Evolutionary conservation across 2,329 filamentous ascomycete species (phyloP), one percentile per base, ranked within the genome.

Genomic region (Atkinsonella hypoxylon): DNA sequence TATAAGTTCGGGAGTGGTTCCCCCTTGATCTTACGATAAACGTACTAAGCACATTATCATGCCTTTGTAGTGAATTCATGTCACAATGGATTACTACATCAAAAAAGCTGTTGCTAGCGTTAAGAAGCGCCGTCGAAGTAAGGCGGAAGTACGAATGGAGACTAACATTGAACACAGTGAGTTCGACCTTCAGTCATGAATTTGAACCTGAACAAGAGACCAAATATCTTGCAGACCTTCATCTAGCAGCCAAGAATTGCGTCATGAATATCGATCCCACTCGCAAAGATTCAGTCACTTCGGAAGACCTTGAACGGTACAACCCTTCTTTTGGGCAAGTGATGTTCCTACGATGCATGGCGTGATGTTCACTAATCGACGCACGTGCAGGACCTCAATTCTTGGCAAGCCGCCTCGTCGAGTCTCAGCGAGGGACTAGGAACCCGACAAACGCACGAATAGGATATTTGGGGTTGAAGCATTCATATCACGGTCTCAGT

Each of bases 71-170:
- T n/a, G n/a, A n/a, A 32, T 32, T 32, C 31, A 7, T 32, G 31
- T 7, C 31, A 40, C 38, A 18, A 40, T 51, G 49, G 39, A 51
- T 11, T 51, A 51, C 39, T 51, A 43, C 36, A 1, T 51, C 18
- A 45, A 45, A 32, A 51, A 51, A 26, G 49, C 49, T 15, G 49
- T 51, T 22, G 38, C 41, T 31, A 32, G 31, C 31, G 49, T 51
- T 13, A 51, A 51, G 39, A 51, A 47, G 38, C 44, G 18, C 18
- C 30, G 44, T 9, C 43, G 49, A 18, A 51, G 44, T n/a, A 26
- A 45, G 31, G 44, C 47, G 8, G 49, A 51, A 18, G 18, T 47
- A 17, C 36, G n/a, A 17, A 26, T 41, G 15, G 49, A 51, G 22
- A 17, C 15, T 2, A 36, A n/a, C 17, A 40, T 51, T 15, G 45